A percentile compares a stretch with the other conserved stretches of the same genome.
These are phyloP conservation scores for Diplodia scrobiculata DNA, from an alignment of 2,329 filamentous ascomycete species.

Conservation along the genomic window DNA sequence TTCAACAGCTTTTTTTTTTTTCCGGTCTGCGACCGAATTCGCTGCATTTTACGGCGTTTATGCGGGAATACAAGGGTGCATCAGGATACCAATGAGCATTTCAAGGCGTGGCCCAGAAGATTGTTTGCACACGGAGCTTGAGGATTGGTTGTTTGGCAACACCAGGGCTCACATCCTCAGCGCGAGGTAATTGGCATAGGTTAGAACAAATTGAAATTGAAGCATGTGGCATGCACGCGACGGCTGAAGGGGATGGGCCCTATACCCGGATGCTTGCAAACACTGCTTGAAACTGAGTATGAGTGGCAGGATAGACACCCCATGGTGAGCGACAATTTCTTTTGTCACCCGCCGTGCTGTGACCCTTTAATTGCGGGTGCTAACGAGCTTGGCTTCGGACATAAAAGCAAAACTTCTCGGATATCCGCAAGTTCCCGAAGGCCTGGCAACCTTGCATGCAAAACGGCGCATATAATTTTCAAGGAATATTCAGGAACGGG, in stretches of 20 bases:
- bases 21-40: neutral
- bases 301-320: neutral
- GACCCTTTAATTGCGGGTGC: neutral
- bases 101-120: neutral
- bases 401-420: neutral
- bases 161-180: neutral
- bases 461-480: neutral
- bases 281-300: neutral
- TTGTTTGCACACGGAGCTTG: neutral
- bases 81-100: constrained; percentile 11
- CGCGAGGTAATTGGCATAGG: too few species aligned
- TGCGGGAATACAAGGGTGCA: neutral
- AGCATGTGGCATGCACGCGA: too few species aligned
- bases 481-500: neutral
- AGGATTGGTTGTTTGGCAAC: neutral
- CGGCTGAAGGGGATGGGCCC: too few species aligned
- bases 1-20: neutral
- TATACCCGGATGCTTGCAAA: too few species aligned
- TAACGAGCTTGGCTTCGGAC: neutral
- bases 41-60: constrained; percentile 3
- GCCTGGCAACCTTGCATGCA: neutral
- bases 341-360: too few species aligned
- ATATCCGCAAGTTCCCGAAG: neutral
- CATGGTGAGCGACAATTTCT: too few species aligned
- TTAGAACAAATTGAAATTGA: too few species aligned